phyloP scores from a whole-genome alignment of 2,329 filamentous ascomycete genomes.

The Helotiales sp. region DNA sequence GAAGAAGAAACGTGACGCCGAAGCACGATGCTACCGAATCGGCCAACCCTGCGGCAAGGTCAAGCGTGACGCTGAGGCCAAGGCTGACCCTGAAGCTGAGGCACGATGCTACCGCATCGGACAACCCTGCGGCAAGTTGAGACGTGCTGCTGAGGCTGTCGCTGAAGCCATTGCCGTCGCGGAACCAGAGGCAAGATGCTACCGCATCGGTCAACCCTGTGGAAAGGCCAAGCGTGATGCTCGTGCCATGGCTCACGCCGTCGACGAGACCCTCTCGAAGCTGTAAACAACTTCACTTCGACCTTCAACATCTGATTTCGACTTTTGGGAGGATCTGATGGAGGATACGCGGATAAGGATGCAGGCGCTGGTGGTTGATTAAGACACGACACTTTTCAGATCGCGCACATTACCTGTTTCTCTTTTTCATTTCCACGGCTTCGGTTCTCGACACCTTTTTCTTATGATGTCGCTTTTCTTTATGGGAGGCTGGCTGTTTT shows the following conservation, averaged over 20 bases:
- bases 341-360: too few species aligned
- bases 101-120: slow-evolving; percentile 26
- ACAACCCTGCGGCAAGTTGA: slow-evolving; percentile 30
- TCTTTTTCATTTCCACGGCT: neutral
- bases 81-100: slow-evolving; percentile 13
- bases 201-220: slow-evolving; percentile 19
- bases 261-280: slow-evolving; percentile 12
- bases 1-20: slow-evolving; percentile 15
- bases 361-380: neutral
- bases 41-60: slow-evolving; percentile 14
- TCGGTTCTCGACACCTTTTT: neutral
- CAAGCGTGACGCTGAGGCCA: slow-evolving; percentile 10
- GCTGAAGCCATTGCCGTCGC: slow-evolving; percentile 17
- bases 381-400: neutral
- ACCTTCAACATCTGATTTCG: neutral
- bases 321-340: too few species aligned
- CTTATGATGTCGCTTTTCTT: neutral
- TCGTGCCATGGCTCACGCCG: slow-evolving; percentile 17
- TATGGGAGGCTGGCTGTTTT: neutral
- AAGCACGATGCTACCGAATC: slow-evolving; percentile 16
- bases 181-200: slow-evolving; percentile 14
- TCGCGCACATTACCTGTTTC: neutral
- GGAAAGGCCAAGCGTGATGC: slow-evolving; percentile 18
- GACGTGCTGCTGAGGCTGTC: slow-evolving; percentile 30
- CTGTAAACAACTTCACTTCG: slow-evolving; percentile 4